Evolutionary conservation across 257 asterid genomes (phyloP), one percentile per base, ranked within the genome.

Genomic region (Solanum tarijense): DNA sequence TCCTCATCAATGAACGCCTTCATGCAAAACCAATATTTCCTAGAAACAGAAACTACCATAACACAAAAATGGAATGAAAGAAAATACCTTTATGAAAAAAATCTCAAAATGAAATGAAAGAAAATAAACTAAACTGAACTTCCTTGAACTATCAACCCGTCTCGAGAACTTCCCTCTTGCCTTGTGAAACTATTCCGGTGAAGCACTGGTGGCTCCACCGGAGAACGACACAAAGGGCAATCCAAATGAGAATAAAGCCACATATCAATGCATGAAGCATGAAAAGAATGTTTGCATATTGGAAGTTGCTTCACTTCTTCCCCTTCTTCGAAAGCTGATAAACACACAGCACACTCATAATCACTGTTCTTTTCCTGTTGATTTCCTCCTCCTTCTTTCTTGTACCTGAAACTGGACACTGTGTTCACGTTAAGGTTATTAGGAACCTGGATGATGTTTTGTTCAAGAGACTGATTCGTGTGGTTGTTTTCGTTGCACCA

Each of bases 171-270:
- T 86, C 88, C 90, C 36, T 88, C 68, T 10, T 76, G 89, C 23
- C 88, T 83, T 9, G 39, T 46, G 13, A 41, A 82, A 1, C 88
- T 48, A 13, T 21, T 86, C 5, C 36, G 85, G 35, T 36, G 86
- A 35, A 48, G 52, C 25, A 60, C 83, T 1, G 87, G 89, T 69
- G 88, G 92, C 75, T 89, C 94, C 72, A 93, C 96, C 10, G 92
- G 91, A 7, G 96, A 92, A 46, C 98, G 96, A 52, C 98, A 95
- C 20, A 96, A 92, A 2, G 98, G 98, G 83, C 98, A 96, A 35
- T 93, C 94, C 86, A 89, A 52, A 83, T 93, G 95, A 75, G 96
- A 94, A 82, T 91, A 88, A 7, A 96, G 93, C 98, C 98, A 95
- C 97, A 91, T 93, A 87, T 96, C 97, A 48, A 96, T 93, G 86